A percentile compares a stretch with the other conserved stretches of the same genome.
These are phyloP conservation scores for Erodium texanum DNA, from an alignment of 441 rosid species.

Conservation along the genomic window DNA sequence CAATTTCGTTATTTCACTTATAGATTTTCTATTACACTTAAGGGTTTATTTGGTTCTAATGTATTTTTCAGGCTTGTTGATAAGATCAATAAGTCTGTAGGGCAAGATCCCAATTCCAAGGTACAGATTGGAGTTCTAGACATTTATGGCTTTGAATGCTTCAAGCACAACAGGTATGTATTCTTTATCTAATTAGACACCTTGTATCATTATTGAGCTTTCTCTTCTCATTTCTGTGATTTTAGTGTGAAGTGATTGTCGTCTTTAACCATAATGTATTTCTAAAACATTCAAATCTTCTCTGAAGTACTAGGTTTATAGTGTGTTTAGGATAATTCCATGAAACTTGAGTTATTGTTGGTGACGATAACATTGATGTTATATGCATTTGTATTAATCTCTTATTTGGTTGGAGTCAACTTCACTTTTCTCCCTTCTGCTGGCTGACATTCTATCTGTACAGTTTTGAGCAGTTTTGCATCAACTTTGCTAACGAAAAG, in stretches of 20 bases:
- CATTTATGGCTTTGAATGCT: slow-evolving; percentile 82
- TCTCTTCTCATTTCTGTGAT: too few species aligned
- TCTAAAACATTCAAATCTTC: background rate
- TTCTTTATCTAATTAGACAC: slow-evolving; percentile 47
- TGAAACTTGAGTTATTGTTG: too few species aligned
- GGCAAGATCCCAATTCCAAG: slow-evolving; percentile 85
- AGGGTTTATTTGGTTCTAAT: slow-evolving; percentile 10
- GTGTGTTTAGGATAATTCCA: background rate
- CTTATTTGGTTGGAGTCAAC: too few species aligned
- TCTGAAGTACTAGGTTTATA: slow-evolving; percentile 2
- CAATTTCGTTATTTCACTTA: too few species aligned
- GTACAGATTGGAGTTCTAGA: slow-evolving; percentile 78
- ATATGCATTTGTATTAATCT: too few species aligned
- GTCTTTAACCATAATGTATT: too few species aligned
- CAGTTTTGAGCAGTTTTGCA: slow-evolving; percentile 84
- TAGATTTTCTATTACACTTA: too few species aligned
- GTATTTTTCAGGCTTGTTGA: slow-evolving; percentile 54
- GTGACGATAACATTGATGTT: too few species aligned
- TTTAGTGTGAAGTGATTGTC: too few species aligned
- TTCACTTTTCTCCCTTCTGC: slow-evolving; percentile 4
- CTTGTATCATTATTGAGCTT: background rate
- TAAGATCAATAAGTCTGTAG: slow-evolving; percentile 73
- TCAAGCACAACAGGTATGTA: slow-evolving; percentile 90
- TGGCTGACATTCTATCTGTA: slow-evolving; percentile 16
- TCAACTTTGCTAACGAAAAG: slow-evolving; percentile 77